These are phyloP conservation scores for Botrytis byssoidea DNA, from an alignment of 2,329 filamentous ascomycete species.

Conservation along the genomic window DNA sequence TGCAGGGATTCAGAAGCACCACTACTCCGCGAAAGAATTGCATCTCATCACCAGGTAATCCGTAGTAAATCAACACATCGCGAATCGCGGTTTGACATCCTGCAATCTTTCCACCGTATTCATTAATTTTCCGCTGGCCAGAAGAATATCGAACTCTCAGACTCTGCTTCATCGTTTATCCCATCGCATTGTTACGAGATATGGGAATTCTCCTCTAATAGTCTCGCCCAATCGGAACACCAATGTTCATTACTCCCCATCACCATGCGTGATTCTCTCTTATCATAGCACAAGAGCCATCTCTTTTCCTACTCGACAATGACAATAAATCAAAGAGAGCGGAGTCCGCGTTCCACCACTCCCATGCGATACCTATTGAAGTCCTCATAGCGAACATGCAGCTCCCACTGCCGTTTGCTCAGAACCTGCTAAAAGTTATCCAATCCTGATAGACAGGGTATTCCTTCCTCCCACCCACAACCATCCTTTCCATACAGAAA, in stretches of 20 bases:
- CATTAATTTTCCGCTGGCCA: background rate
- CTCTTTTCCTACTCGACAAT: background rate
- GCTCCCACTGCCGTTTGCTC: background rate
- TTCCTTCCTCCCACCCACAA: background rate
- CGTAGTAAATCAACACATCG: background rate
- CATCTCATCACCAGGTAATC: background rate
- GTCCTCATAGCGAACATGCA: background rate
- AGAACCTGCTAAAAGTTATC: background rate
- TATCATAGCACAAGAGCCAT: background rate
- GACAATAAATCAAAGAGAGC: background rate
- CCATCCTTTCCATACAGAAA: background rate
- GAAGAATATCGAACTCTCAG: background rate
- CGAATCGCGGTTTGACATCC: background rate
- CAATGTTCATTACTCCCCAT: background rate
- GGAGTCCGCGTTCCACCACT: background rate
- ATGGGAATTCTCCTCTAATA: background rate
- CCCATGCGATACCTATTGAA: background rate
- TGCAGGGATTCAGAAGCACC: background rate
- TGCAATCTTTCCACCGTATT: background rate
- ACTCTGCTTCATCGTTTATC: background rate
- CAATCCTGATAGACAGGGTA: background rate
- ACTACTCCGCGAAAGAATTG: background rate
- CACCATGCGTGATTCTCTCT: background rate
- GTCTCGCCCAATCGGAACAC: background rate
- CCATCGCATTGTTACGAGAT: background rate